Conservation (phyloP, 768 basidiomycete species). For the Fomitopsis serialis region DNA sequence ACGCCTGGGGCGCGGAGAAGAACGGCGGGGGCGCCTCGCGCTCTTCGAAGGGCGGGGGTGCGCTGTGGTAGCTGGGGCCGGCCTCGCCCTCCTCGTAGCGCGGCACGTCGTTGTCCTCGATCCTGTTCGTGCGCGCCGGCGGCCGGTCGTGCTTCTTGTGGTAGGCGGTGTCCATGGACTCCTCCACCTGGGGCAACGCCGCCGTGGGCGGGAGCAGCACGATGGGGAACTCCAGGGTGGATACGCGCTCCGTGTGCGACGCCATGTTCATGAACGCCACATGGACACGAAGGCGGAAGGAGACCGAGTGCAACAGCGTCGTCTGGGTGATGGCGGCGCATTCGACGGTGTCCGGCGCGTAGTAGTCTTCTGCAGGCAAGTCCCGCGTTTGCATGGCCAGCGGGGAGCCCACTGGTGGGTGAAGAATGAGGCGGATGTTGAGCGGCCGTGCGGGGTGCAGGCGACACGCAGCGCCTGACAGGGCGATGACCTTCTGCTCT, state of each 20-base stretch:
- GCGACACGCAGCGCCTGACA: slow-evolving; percentile 88
- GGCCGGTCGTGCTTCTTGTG: slow-evolving; percentile 86
- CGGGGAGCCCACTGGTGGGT: slow-evolving; percentile 25
- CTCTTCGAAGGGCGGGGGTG: slow-evolving; percentile 84
- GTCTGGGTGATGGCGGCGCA: slow-evolving; percentile 75
- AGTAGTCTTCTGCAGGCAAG: slow-evolving; percentile 21
- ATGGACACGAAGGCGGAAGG: slow-evolving; percentile 69
- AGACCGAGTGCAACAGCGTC: slow-evolving; percentile 78
- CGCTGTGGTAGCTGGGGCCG: slow-evolving; percentile 69
- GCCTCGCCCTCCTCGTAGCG: slow-evolving; percentile 68
- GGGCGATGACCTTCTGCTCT: slow-evolving; percentile 53
- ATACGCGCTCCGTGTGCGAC: slow-evolving; percentile 61
- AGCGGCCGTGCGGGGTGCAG: slow-evolving; percentile 76
- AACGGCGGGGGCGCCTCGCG: slow-evolving; percentile 77
- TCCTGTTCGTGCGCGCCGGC: slow-evolving; percentile 62
- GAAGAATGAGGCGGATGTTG: slow-evolving; percentile 76
- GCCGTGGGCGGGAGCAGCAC: slow-evolving; percentile 70
- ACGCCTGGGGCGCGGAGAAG: slow-evolving; percentile 24
- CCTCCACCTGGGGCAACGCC: slow-evolving; percentile 75
- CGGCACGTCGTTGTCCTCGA: slow-evolving; percentile 66
- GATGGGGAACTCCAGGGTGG: slow-evolving; percentile 63
- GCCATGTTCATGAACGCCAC: slow-evolving; percentile 73
- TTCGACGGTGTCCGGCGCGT: slow-evolving; percentile 48
- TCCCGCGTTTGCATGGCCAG: slow-evolving; percentile 1
- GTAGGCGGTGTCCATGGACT: slow-evolving; percentile 67